Evolutionary conservation across 2,329 filamentous ascomycete genomes (phyloP), one percentile per base, ranked within the genome.

Genomic region (Tolypocladium amazonense): DNA sequence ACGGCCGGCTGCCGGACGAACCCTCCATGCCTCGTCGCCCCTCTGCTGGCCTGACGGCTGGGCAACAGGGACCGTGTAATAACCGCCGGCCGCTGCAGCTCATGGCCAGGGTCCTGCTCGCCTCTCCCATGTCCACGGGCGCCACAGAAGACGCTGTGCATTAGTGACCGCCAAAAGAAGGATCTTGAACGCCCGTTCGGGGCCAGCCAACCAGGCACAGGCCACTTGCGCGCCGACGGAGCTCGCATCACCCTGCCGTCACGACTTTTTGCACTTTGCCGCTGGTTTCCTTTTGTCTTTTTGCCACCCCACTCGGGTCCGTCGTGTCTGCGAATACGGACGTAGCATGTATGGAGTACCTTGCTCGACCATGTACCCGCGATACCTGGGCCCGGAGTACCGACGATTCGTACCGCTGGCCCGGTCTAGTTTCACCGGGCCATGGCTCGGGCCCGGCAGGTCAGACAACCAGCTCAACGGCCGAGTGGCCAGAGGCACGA

Each of bases 141-240:
- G 4, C 30, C 50, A 35, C 27, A 35, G 30, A 35, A n/a, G 18
- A 35, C 30, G 63, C 62, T 64, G 62, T 71, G 71, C 71, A 72
- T 73, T 71, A 72, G 70, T 66, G 68, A 68, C 65, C 64, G 65
- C 64, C 67, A 67, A 62, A 67, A 62, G 62, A 69, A 65, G 72
- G 67, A 72, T 72, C 67, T 72, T 63, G 66, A 65, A 69, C 65
- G 66, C 20, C 25, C 15, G 25, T 33, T n/a, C 66, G 62, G 63
- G 66, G 62, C 64, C 64, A 62, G 63, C 64, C 65, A 71, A 65
- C 65, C 66, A 69, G 47, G 27, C 47, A 47, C 43, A 27, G 8
- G 43, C 23, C 23, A 18, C 23, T 47, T 47, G 43, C 15, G 27
- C 15, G 47, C 30, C 27, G 47, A n/a, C 47, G 27, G 47, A 33